Evolutionary conservation across 2,329 filamentous ascomycete species (phyloP).

Genomic region (Massarina eburnea): DNA sequence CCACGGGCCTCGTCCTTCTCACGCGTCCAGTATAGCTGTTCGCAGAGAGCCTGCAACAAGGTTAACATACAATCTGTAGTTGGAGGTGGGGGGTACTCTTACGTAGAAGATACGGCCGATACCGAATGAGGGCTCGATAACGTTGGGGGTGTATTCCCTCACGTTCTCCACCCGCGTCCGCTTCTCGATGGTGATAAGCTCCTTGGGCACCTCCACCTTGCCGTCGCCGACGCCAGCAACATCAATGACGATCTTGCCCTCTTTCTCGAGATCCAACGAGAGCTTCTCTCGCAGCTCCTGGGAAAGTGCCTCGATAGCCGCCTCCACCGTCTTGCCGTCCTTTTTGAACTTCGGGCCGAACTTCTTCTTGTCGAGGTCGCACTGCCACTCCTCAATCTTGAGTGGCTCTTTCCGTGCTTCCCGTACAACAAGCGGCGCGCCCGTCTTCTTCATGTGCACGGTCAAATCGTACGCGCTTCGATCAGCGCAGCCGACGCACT

Average conservation of each 20-base stretch:
- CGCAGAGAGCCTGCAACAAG: constrained; percentile 84
- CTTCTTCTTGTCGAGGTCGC: constrained; percentile 91
- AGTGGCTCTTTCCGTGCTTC: constrained; percentile 78
- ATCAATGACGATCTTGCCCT: constrained; percentile 75
- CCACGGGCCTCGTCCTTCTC: constrained; percentile 81
- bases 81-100: constrained; percentile 11
- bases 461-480: constrained; percentile 91
- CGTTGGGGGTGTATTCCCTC: constrained; percentile 91
- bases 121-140: constrained; percentile 96
- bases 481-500: constrained; percentile 96
- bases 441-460: constrained; percentile 92
- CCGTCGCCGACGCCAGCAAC: constrained; percentile 68
- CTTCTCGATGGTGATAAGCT: constrained; percentile 82
- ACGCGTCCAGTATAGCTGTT: constrained; percentile 94
- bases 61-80: constrained; percentile 8
- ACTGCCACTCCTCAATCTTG: constrained; percentile 81
- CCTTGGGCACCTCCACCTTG: constrained; percentile 76
- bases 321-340: constrained; percentile 81
- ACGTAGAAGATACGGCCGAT: constrained; percentile 91
- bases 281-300: constrained; percentile 83
- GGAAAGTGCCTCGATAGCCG: constrained; percentile 71
- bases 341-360: constrained; percentile 93
- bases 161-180: constrained; percentile 79
- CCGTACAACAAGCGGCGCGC: constrained; percentile 80
- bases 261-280: constrained; percentile 69